phyloP scores from a whole-genome alignment of 306 rosid species.

The Begonia peltatifolia region DNA sequence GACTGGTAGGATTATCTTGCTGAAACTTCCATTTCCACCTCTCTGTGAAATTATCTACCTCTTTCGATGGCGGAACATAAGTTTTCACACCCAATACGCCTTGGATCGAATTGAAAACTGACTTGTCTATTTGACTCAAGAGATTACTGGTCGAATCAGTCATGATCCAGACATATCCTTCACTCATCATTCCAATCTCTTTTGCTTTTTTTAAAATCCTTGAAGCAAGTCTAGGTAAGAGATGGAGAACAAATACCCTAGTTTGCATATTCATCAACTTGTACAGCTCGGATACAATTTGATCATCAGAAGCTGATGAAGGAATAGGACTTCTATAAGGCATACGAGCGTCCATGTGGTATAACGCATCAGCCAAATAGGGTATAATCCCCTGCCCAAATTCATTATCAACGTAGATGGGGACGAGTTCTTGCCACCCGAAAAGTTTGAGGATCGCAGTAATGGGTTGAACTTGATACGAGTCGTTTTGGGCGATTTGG shows the following conservation, averaged over 20 bases:
- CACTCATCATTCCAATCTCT: constrained; percentile 24
- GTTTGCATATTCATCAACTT: constrained; percentile 18
- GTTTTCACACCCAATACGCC: constrained; percentile 20
- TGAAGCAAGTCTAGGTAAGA: constrained; percentile 1
- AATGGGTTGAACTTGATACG: constrained; percentile 17
- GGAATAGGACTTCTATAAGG: constrained; percentile 21
- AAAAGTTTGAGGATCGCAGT: constrained; percentile 11
- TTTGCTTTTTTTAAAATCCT: constrained; percentile 16
- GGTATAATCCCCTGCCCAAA: constrained; percentile 11
- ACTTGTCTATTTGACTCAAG: background rate
- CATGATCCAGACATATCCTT: constrained; percentile 35
- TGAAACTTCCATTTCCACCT: constrained; percentile 15
- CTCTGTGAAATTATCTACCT: constrained; percentile 2
- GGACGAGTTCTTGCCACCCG: constrained; percentile 14
- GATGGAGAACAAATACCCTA: constrained; percentile 22
- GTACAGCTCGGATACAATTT: constrained; percentile 14
- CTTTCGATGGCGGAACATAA: constrained; percentile 5
- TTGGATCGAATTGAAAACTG: constrained; percentile 8
- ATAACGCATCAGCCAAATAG: constrained; percentile 9
- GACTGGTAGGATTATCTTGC: constrained; percentile 5
- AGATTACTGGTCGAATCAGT: constrained; percentile 10
- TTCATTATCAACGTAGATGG: constrained; percentile 12
- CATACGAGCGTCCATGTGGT: constrained; percentile 2
- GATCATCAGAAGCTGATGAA: constrained; percentile 6
- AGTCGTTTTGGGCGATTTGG: constrained; percentile 4